Evolutionary conservation across 305 asterid species (phyloP).

Genomic region (Lippia alba): DNA sequence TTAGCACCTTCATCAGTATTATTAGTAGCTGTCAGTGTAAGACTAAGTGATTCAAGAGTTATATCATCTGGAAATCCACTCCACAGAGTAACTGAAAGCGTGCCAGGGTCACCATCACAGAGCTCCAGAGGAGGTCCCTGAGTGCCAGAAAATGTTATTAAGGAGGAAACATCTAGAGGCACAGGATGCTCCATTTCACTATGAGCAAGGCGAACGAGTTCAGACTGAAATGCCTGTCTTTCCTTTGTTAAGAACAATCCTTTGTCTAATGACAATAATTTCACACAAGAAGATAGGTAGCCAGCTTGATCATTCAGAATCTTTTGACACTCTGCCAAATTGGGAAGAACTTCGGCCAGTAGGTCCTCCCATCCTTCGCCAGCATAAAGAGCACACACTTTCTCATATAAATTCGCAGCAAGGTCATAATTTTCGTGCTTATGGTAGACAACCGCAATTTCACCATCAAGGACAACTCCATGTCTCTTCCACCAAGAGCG

Average conservation of each 20-base stretch:
- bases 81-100: conserved; percentile 83
- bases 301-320: conserved; percentile 95
- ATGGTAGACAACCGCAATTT: conserved; percentile 90
- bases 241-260: conserved; percentile 85
- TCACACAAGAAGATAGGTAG: conserved; percentile 96
- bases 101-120: conserved; percentile 98
- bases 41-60: conserved; percentile 92
- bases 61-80: conserved; percentile 99
- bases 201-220: conserved; percentile 95
- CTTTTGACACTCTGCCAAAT: conserved; percentile 96
- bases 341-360: conserved; percentile 94
- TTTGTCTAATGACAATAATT: conserved; percentile 86
- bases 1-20: conserved; percentile 89
- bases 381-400: conserved; percentile 98
- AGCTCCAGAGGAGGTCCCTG: conserved; percentile 90
- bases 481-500: conserved; percentile 99
- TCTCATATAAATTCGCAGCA: conserved; percentile 95
- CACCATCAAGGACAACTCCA: conserved; percentile 99
- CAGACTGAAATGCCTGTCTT: conserved; percentile 94
- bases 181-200: conserved; percentile 97
- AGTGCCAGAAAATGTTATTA: conserved; percentile 91
- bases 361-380: conserved; percentile 99
- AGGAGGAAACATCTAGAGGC: conserved; percentile 94
- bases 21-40: conserved; percentile 82
- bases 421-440: conserved; percentile 81